These are phyloP conservation scores for Nyctanthes arbortristis DNA, from an alignment of 257 asterid genomes.

Conservation along the genomic window DNA sequence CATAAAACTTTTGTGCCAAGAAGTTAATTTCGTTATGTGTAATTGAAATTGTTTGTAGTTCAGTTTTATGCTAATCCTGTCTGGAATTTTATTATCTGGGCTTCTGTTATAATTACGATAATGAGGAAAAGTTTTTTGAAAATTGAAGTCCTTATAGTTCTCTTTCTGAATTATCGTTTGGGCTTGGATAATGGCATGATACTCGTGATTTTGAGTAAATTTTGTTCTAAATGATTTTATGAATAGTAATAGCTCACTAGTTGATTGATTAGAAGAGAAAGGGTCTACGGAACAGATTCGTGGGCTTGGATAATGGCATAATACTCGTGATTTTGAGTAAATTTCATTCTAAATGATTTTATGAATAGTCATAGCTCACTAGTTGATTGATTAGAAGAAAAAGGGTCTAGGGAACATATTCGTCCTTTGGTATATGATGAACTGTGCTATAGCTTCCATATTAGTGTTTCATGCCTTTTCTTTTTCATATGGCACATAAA, in stretches of 20 bases:
- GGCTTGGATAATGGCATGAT: conserved; percentile 2
- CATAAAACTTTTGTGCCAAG: too few relatives aligned
- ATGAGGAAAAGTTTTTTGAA: neutral
- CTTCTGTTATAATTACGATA: neutral
- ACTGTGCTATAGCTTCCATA: conserved; percentile 1
- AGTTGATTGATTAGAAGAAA: conserved; percentile 14
- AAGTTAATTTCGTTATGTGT: too few relatives aligned
- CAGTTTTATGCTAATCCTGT: too few relatives aligned
- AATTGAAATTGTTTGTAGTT: too few relatives aligned
- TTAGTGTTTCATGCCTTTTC: neutral
- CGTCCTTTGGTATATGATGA: neutral
- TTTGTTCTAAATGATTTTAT: neutral
- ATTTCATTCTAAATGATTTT: neutral
- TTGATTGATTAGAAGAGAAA: conserved; percentile 15
- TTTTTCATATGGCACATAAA: neutral
- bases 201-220: neutral
- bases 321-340: neutral
- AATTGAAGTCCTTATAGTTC: neutral
- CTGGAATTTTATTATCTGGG: neutral
- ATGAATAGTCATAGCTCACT: neutral
- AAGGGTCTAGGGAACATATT: neutral
- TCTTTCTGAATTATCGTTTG: neutral
- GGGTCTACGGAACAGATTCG: too few relatives aligned
- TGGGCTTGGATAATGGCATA: neutral
- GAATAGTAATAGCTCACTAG: neutral